Percentiles rank a stretch among this genome's conserved stretches.
These are phyloP conservation scores for Cordyceps fumosorosea DNA, from an alignment of 2,329 filamentous ascomycete species.

Conservation along the genomic window DNA sequence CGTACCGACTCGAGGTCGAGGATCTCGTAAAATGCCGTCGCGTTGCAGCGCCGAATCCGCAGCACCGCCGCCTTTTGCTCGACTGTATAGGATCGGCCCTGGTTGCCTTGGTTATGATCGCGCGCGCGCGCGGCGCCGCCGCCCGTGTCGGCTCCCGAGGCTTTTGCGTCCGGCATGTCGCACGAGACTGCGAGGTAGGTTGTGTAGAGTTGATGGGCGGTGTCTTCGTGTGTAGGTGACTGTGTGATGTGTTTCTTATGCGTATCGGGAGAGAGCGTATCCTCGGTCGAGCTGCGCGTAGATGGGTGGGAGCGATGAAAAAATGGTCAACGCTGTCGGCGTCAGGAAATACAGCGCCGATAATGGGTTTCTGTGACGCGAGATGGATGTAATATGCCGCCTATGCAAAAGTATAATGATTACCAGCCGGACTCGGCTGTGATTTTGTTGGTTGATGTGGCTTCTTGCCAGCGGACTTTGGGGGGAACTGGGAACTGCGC, in stretches of 20 bases:
- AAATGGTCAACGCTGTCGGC: not conserved
- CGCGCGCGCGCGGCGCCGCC: slow-evolving; percentile 41
- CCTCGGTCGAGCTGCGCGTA: not conserved
- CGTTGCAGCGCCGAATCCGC: slow-evolving; percentile 74
- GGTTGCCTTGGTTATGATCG: slow-evolving; percentile 70
- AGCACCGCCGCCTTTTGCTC: slow-evolving; percentile 91
- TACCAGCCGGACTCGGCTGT: not conserved
- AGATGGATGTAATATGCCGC: not conserved
- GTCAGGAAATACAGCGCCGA: not conserved
- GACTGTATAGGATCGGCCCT: slow-evolving; percentile 70
- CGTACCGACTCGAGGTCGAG: slow-evolving; percentile 62
- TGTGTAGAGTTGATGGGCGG: not conserved
- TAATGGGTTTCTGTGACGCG: not conserved
- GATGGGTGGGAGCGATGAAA: not conserved
- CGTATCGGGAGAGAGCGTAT: not conserved
- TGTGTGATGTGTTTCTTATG: not conserved
- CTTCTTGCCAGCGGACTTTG: slow-evolving; percentile 12
- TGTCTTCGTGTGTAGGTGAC: not conserved
- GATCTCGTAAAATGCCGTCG: slow-evolving; percentile 95
- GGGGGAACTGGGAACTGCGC: not conserved
- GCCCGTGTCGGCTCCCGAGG: slow-evolving; percentile 48
- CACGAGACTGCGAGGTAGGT: not conserved
- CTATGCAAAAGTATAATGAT: slow-evolving; percentile 6
- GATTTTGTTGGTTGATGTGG: slow-evolving; percentile 14
- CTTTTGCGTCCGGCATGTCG: slow-evolving; percentile 32